Evolutionary conservation across 2,329 filamentous ascomycete genomes (phyloP).

Genomic region (Fusarium sp.): DNA sequence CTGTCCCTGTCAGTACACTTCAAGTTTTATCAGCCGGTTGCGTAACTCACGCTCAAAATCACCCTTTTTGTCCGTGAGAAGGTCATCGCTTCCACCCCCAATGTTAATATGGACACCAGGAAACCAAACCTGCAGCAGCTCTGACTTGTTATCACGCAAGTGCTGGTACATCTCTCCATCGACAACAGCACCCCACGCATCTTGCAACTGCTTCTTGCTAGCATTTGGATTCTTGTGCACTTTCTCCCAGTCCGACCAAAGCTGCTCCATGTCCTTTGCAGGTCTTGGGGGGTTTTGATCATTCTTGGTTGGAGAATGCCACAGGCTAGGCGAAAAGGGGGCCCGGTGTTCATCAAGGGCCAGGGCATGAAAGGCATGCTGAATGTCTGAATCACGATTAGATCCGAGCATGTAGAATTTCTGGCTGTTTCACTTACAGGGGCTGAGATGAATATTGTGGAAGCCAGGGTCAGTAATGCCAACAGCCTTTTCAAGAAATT

Average conservation of each 20-base stretch:
- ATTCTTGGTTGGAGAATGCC: constrained; percentile 38
- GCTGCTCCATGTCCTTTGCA: constrained; percentile 14
- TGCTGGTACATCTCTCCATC: constrained; percentile 35
- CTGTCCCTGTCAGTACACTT: constrained; percentile 15
- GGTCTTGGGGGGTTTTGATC: constrained; percentile 8
- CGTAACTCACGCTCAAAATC: constrained; percentile 37
- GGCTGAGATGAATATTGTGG: constrained; percentile 40
- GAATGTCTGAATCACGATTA: constrained; percentile 47
- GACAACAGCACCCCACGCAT: constrained; percentile 30
- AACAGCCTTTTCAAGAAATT: constrained; percentile 33
- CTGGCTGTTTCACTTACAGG: constrained; percentile 28
- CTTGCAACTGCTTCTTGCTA: constrained; percentile 14
- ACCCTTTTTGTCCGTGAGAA: constrained; percentile 37
- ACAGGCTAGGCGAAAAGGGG: constrained; percentile 45
- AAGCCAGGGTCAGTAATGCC: constrained; percentile 36
- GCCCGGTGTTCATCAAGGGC: constrained; percentile 61
- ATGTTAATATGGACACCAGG: constrained; percentile 44
- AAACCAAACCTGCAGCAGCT: constrained; percentile 42
- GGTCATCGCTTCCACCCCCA: constrained; percentile 36
- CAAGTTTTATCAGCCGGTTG: not conserved
- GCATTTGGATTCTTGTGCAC: constrained; percentile 11
- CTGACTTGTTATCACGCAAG: constrained; percentile 19
- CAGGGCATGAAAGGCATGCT: constrained; percentile 64
- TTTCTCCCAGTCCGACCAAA: constrained; percentile 26
- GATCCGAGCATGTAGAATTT: not conserved